These are phyloP conservation scores for Hapsidospora chrysogenum DNA, from an alignment of 495 filamentous ascomycete genomes.

Conservation along the genomic window DNA sequence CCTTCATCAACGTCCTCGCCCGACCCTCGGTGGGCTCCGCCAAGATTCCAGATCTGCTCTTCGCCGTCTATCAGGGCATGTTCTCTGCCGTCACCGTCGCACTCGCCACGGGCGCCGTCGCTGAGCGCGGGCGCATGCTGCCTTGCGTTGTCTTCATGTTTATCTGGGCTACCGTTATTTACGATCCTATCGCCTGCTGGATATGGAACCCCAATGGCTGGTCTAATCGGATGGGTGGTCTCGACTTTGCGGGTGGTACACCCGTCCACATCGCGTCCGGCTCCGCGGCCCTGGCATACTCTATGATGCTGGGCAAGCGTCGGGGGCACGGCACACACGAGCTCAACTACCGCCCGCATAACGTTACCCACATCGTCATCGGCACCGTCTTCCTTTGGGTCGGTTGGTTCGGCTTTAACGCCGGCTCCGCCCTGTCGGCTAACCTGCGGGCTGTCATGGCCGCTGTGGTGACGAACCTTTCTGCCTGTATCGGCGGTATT, in stretches of 20 bases:
- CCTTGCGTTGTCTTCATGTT: conserved; percentile 94
- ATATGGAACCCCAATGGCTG: conserved; percentile 88
- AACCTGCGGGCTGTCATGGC: conserved; percentile 80
- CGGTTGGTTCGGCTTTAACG: conserved; percentile 98
- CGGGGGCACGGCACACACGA: conserved; percentile 76
- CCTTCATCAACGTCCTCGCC: conserved; percentile 64
- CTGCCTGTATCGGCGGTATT: conserved; percentile 74
- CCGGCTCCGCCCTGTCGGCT: conserved; percentile 74
- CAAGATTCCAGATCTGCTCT: conserved; percentile 76
- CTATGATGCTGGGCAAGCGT: conserved; percentile 80
- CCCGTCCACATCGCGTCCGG: conserved; percentile 94
- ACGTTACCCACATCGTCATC: conserved; percentile 91
- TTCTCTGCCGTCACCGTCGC: conserved; percentile 93
- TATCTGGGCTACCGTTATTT: conserved; percentile 86
- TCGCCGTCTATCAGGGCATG: conserved; percentile 95
- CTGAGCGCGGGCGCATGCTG: conserved; percentile 87
- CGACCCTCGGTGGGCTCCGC: conserved; percentile 67
- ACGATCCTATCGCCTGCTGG: conserved; percentile 95
- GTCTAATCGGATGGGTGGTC: conserved; percentile 66
- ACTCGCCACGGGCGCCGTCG: conserved; percentile 79
- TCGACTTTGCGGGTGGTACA: conserved; percentile 93
- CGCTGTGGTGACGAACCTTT: conserved; percentile 52
- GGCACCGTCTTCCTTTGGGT: conserved; percentile 98
- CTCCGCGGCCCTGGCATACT: conserved; percentile 77
- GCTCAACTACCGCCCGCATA: conserved; percentile 93